Base-by-base conservation (phyloP, 2,329 filamentous ascomycete genomes). In the Botrytis porri region DNA sequence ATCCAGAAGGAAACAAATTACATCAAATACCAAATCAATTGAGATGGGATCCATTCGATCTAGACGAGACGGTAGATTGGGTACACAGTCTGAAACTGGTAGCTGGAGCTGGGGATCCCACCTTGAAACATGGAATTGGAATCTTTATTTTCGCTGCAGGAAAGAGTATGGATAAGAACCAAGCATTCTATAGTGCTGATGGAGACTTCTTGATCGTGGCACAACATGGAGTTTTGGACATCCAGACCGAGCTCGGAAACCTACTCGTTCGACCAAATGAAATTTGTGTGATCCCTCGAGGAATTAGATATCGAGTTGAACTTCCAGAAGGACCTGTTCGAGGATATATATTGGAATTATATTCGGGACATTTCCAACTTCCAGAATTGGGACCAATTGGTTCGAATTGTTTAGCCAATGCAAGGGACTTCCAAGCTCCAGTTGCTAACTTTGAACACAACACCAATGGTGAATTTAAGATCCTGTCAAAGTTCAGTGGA, bases 181-280 rank as follows among this genome's bases (percentile, higher is more conserved):
- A 91, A 67, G 93, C 93, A 0, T 97, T 95, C 81, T 97, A 95
- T 85, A 95, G 92, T 5, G 91, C 93, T 0, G 93, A 95, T 79
- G 93, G 93, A 20, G 93, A 95, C 80, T 88, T 93, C 77, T 82
- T 95, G 72, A 90, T 95, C 75, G 91, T 95, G 22, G 86, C 91
- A 2, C 93, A 95, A 80, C 88, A 92, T 75, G 93, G 93, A 3
- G 86, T 86, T 22, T 83, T 95, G 57, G 92, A 95, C 78, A 91
- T 95, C 75, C 88, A 90, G 78, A 95, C 93, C 1, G 93, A 95
- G 81, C 85, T 95, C 65, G 93, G 93, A 63, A 88, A 87, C 79
- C 83, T 95, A 9, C 86, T 93, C 61, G 89, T 95, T n/a, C 87
- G 92, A 71, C 92, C 92, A 2, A 91, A 92, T 81, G 93, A 95